phyloP scores from a whole-genome alignment of 2,329 filamentous ascomycete species.

The Spiromastix sp. region DNA sequence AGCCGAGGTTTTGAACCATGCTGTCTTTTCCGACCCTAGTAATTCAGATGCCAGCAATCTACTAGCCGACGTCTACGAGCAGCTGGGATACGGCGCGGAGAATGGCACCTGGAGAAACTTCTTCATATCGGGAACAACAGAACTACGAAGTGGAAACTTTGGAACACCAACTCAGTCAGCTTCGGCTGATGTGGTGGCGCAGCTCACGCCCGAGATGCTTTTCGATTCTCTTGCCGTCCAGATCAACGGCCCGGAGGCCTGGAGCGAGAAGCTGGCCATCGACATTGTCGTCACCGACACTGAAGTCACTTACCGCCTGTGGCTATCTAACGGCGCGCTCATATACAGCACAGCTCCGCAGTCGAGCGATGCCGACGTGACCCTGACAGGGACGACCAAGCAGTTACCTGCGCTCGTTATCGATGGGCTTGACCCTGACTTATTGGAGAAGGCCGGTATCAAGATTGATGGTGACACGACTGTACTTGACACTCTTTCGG shows the following conservation, averaged over 20 bases:
- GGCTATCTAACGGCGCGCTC: too few species aligned
- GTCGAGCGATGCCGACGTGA: too few species aligned
- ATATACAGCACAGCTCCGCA: too few species aligned
- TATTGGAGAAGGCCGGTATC: too few species aligned
- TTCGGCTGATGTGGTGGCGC: too few species aligned
- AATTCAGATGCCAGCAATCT: slow-evolving; percentile 10
- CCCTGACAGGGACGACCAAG: too few species aligned
- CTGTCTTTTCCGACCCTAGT: slow-evolving; percentile 21
- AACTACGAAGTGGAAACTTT: slow-evolving; percentile 12
- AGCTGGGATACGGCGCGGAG: slow-evolving; percentile 28
- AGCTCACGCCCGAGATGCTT: too few species aligned
- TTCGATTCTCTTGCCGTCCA: slow-evolving; percentile 12
- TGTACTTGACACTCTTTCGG: too few species aligned
- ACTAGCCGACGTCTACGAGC: slow-evolving; percentile 23
- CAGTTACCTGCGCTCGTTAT: too few species aligned
- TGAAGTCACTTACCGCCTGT: too few species aligned
- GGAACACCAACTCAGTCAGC: slow-evolving; percentile 2
- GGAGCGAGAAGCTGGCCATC: slow-evolving; percentile 8
- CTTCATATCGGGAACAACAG: slow-evolving; percentile 24
- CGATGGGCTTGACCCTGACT: too few species aligned
- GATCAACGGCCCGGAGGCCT: slow-evolving; percentile 11
- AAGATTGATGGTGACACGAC: too few species aligned
- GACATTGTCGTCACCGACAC: slow-evolving; percentile 12
- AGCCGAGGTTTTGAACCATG: slow-evolving; percentile 28
- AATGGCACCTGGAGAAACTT: slow-evolving; percentile 35